These are phyloP conservation scores for Agrocybe praecox DNA, from an alignment of 768 basidiomycete genomes.

Conservation along the genomic window DNA sequence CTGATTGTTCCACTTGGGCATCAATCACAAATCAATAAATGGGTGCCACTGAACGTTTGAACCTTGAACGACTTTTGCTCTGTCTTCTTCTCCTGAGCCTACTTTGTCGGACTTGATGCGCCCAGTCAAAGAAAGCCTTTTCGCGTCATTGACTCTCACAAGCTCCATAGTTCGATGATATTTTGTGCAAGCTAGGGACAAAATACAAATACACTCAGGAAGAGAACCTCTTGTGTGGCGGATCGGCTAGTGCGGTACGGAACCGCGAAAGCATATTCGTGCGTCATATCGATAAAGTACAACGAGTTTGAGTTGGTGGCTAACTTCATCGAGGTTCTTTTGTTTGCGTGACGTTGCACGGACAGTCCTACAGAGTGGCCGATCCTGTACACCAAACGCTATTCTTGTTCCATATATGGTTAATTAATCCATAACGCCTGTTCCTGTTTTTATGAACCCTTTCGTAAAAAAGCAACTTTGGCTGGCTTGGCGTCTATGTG, in stretches of 20 bases:
- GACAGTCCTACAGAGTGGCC: neutral
- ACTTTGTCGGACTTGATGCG: constrained; percentile 11
- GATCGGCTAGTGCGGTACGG: constrained; percentile 11
- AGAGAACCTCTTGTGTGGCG: constrained; percentile 11
- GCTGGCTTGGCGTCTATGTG: neutral
- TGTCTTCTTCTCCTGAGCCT: constrained; percentile 6
- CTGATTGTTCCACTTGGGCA: neutral
- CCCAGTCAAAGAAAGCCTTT: neutral
- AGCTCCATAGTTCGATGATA: constrained; percentile 1
- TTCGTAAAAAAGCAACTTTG: neutral
- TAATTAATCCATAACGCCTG: neutral
- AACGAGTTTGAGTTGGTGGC: neutral
- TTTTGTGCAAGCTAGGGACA: constrained; percentile 2
- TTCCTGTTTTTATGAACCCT: neutral
- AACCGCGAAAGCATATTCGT: neutral
- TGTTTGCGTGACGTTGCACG: neutral
- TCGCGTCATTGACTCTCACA: neutral
- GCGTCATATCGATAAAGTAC: constrained; percentile 2
- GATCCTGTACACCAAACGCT: neutral
- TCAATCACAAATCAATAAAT: neutral
- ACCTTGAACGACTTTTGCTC: neutral
- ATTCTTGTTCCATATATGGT: constrained; percentile 2
- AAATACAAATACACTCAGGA: neutral
- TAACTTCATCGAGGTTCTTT: neutral
- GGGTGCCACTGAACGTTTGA: neutral